phyloP scores from a whole-genome alignment of 495 filamentous ascomycete genomes.

The Cladorrhinum samala region DNA sequence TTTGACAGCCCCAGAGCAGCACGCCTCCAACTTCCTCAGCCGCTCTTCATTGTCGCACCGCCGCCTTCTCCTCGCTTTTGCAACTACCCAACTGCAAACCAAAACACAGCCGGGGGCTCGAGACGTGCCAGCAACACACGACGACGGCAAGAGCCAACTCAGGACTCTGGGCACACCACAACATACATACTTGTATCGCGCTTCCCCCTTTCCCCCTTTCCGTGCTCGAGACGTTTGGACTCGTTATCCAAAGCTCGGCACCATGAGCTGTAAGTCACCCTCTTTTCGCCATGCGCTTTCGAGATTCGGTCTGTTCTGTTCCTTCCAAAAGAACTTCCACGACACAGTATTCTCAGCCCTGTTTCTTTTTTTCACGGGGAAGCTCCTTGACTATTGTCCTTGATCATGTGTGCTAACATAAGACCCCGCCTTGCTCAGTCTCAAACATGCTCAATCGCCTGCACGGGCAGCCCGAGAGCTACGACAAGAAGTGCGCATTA shows the following conservation, averaged over 20 bases:
- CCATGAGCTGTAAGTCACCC: slow-evolving; percentile 35
- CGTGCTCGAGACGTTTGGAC: neutral
- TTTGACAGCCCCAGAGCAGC: too few relatives aligned
- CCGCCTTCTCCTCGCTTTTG: slow-evolving; percentile 10
- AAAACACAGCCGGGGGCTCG: slow-evolving; percentile 13
- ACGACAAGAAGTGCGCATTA: slow-evolving; percentile 85
- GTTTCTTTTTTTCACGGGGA: neutral
- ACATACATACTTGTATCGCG: slow-evolving; percentile 6
- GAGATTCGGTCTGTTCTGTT: slow-evolving; percentile 21
- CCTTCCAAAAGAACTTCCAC: neutral
- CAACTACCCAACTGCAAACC: slow-evolving; percentile 1
- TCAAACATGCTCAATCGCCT: slow-evolving; percentile 94
- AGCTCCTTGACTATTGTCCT: slow-evolving; percentile 6
- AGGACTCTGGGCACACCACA: neutral
- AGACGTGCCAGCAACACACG: slow-evolving; percentile 5
- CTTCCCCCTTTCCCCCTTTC: neutral
- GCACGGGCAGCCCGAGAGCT: slow-evolving; percentile 93
- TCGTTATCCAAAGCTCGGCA: slow-evolving; percentile 18
- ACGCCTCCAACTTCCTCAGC: slow-evolving; percentile 16
- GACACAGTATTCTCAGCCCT: neutral
- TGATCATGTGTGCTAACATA: slow-evolving; percentile 8
- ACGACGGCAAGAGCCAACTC: slow-evolving; percentile 3
- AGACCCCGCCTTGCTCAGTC: slow-evolving; percentile 46
- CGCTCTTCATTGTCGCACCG: slow-evolving; percentile 15
- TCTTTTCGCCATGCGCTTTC: slow-evolving; percentile 17